Base-by-base conservation (phyloP, 2,329 filamentous ascomycete species). In the Beauveria sp. region DNA sequence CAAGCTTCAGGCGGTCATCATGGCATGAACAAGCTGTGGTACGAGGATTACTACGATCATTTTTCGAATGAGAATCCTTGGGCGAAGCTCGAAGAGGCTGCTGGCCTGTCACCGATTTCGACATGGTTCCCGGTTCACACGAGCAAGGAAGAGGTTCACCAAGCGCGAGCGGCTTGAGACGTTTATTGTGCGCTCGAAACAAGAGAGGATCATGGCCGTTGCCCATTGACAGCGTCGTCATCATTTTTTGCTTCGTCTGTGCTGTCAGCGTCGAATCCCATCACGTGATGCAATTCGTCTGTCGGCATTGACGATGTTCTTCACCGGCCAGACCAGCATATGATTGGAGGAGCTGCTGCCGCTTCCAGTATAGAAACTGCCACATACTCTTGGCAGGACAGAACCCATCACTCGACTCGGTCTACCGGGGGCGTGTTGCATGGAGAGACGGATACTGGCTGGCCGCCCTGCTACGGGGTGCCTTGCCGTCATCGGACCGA, bases 41-140 rank as follows among this genome's bases (percentile, higher is more conserved):
- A 87, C 72, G 75, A 80, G 45, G 85, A 79, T 42, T 90, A 89
- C 71, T 92, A 91, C 71, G 82, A 90, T 62, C 81, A 83, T 0
- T 81, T 78, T 62, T 89, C 87, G 64, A 84, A 90, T 66, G 80
- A 86, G 70, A 90, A 93, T 70, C 89, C 89, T 0, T 93, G 89
- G 89, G 81, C 79, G 56, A 71, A 69, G 9, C 72, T 87, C 22
- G 85, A 87, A 70, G 73, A 75, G 66, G 66, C 71, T 7, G 71
- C 71, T 26, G 78, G 79, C 0, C 65, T 86, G 52, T 65, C 72
- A 45, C 63, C 79, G 1, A 69, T 70, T 16, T 81, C 79, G 2
- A 68, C 66, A 0, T 86, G 82, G 83, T 64, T 80, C 9, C 20
- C n/a, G 3, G 42, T 24, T 3, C 47, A 51, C 34, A 45, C 10